These are phyloP conservation scores for Nakazawaea laoshanensis DNA, from an alignment of 805 yeast species.

Conservation along the genomic window DNA sequence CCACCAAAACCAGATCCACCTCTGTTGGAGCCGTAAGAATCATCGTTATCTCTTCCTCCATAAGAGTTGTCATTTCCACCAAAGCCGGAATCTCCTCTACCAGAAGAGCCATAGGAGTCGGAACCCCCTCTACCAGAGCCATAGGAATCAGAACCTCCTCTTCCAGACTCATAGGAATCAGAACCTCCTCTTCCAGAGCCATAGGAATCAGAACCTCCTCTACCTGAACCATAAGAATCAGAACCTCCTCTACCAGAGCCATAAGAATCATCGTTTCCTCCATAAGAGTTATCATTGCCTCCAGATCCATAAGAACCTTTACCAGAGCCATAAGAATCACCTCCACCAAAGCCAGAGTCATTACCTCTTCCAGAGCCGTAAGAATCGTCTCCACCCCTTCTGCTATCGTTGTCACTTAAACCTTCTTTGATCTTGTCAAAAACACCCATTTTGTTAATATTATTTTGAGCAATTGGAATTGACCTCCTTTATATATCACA, in stretches of 20 bases:
- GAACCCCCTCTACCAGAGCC: constrained; percentile 11
- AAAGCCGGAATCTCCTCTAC: constrained; percentile 1
- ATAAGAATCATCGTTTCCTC: constrained; percentile 10
- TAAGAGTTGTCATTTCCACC: background rate
- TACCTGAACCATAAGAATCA: constrained; percentile 9
- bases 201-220: constrained; percentile 12
- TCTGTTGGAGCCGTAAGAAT: constrained; percentile 18
- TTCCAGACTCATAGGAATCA: constrained; percentile 9
- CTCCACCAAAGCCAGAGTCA: constrained; percentile 1
- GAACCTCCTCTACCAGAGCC: constrained; percentile 13
- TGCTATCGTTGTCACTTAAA: constrained; percentile 8
- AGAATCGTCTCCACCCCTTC: constrained; percentile 3
- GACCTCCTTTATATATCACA: too few relatives aligned
- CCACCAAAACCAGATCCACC: constrained; percentile 16
- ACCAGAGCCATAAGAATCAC: constrained; percentile 8
- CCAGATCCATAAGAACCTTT: constrained; percentile 11
- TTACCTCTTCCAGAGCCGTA: constrained; percentile 2
- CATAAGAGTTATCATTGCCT: constrained; percentile 7
- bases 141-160: constrained; percentile 16
- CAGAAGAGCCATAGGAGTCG: constrained; percentile 14
- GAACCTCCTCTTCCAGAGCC: constrained; percentile 13
- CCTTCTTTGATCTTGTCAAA: constrained; percentile 32
- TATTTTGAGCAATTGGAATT: too few relatives aligned
- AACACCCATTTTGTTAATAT: constrained; percentile 29
- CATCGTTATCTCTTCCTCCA: constrained; percentile 12